Conservation (phyloP, 1,284 basidiomycete genomes). For the Schizopora paradoxa region DNA sequence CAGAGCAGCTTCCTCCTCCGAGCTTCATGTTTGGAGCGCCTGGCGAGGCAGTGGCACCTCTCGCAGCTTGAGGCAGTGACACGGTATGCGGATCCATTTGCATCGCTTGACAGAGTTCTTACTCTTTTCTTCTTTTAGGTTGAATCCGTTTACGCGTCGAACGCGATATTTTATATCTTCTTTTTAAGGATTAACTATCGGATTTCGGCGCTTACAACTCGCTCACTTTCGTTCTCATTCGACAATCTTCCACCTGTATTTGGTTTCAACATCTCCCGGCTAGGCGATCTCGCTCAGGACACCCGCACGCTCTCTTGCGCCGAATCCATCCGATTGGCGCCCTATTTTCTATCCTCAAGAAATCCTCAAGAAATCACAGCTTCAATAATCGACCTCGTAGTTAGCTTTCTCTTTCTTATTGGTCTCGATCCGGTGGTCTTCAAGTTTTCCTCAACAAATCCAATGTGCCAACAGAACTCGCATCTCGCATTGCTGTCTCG, state of each 20-base stretch:
- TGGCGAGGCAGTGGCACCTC: constrained; percentile 8
- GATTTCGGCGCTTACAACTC: constrained; percentile 15
- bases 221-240: not conserved
- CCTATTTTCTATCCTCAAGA: too few species aligned
- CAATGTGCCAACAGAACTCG: too few species aligned
- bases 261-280: constrained; percentile 4
- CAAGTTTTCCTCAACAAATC: too few species aligned
- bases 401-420: too few species aligned
- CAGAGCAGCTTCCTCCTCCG: constrained; percentile 16
- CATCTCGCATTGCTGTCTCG: too few species aligned
- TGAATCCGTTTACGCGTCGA: constrained; percentile 16
- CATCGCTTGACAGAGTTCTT: not conserved
- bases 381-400: too few species aligned
- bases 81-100: not conserved
- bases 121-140: constrained; percentile 2
- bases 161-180: constrained; percentile 18
- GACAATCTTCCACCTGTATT: constrained; percentile 2
- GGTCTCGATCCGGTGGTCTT: too few species aligned
- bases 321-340: too few species aligned
- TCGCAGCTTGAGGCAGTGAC: constrained; percentile 1
- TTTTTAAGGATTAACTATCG: constrained; percentile 17
- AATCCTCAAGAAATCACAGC: too few species aligned
- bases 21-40: constrained; percentile 12
- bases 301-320: too few species aligned
- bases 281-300: constrained; percentile 16